Base-by-base conservation (phyloP, 352 stramenopile genomes). In the Bremia lactucae region DNA sequence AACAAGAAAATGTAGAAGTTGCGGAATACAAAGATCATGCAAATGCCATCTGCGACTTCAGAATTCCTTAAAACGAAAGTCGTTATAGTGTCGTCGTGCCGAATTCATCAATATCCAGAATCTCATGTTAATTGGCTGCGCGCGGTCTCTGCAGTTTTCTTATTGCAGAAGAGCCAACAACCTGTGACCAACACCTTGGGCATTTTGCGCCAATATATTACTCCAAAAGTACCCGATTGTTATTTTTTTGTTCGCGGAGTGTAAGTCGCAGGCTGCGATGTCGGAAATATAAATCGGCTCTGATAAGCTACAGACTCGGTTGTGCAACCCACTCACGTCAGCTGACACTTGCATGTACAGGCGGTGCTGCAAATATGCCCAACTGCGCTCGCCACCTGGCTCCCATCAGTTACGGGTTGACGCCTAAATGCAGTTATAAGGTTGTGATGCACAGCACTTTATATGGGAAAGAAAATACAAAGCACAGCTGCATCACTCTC, bases 161-260 rank as follows among this genome's bases (percentile, higher is more conserved):
- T 16, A 8, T 14, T 18, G 25, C 42, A 57, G 33, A 53, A 62
- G 41, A 62, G 47, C 41, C 47, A 47, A 24, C 31, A 24, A 28
- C 3, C 11, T 8, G 9, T 44, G 43, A 28, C 8, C 45, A 44
- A 22, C 35, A 16, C 31, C 48, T 50, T n/a, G n/a, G n/a, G n/a
- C n/a, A n/a, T n/a, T n/a, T n/a, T n/a, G n/a, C n/a, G n/a, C n/a
- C n/a, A n/a, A n/a, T n/a, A n/a, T n/a, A n/a, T n/a, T n/a, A n/a
- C n/a, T n/a, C n/a, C 37, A 58, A 58, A 26, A 42, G 39, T 4
- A 8, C 7, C 48, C 35, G 7, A 18, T 33, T 16, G 16, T 31
- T 43, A 40, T 34, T 36, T 28, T 47, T 55, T 54, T 59, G 31
- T 56, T 41, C 9, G 31, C 20, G 18, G 26, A 47, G 36, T 44